Conservation (phyloP, 2,329 filamentous ascomycete species). For the Xylaria sp. region DNA sequence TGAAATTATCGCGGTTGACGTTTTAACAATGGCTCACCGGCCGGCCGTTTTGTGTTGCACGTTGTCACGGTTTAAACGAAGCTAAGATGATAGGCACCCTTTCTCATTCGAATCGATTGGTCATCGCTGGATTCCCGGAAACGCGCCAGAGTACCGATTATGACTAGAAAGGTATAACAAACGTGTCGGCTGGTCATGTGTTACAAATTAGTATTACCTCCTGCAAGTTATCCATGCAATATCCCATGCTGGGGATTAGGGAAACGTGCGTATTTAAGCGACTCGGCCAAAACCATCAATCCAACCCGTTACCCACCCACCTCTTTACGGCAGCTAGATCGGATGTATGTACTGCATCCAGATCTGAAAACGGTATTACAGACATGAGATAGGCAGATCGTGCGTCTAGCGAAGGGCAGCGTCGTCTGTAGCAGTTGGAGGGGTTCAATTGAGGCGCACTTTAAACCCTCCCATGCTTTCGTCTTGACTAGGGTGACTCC, state of each 20-base stretch:
- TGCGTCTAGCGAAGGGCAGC: slow-evolving; percentile 16
- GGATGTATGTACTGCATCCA: slow-evolving; percentile 33
- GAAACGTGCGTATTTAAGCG: slow-evolving; percentile 33
- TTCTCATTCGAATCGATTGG: slow-evolving; percentile 24
- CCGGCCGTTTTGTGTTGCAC: slow-evolving; percentile 28
- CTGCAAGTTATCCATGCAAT: slow-evolving; percentile 30
- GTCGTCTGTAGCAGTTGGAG: slow-evolving; percentile 7
- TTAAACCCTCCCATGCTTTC: slow-evolving; percentile 2
- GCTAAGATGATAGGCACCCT: slow-evolving; percentile 13
- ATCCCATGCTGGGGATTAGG: slow-evolving; percentile 21
- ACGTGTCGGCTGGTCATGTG: slow-evolving; percentile 21
- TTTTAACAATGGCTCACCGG: slow-evolving; percentile 12
- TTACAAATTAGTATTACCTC: slow-evolving; percentile 23
- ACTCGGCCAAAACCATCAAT: slow-evolving; percentile 27
- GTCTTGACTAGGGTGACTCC: neutral
- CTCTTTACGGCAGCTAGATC: slow-evolving; percentile 28
- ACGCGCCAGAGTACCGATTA: slow-evolving; percentile 23
- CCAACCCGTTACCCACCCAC: slow-evolving; percentile 26
- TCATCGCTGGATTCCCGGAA: neutral
- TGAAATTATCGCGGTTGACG: slow-evolving; percentile 29
- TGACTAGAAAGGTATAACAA: slow-evolving; percentile 18
- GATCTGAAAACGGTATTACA: slow-evolving; percentile 32
- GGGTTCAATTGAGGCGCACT: neutral
- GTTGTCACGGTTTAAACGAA: slow-evolving; percentile 17
- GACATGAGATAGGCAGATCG: slow-evolving; percentile 10